These are phyloP conservation scores for Trametes punicea DNA, from an alignment of 768 basidiomycete genomes.

Conservation along the genomic window DNA sequence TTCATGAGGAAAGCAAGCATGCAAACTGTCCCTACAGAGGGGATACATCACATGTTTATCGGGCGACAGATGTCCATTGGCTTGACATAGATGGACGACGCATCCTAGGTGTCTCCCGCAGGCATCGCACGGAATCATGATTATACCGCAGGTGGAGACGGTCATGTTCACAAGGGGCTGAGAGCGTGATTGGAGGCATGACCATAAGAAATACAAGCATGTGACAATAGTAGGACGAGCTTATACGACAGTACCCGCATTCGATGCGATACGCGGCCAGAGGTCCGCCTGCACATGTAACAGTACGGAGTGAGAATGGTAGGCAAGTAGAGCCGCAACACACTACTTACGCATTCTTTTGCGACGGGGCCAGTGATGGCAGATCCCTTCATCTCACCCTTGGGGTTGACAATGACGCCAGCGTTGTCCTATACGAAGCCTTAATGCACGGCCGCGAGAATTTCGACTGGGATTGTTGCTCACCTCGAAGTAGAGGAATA, in stretches of 20 bases:
- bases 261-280: constrained; percentile 99
- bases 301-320: background rate
- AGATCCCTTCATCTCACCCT: constrained; percentile 99
- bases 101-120: no score
- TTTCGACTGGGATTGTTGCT: constrained; percentile 16
- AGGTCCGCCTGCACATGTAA: constrained; percentile 70
- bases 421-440: constrained; percentile 70
- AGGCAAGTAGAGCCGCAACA: background rate
- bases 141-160: background rate
- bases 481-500: constrained; percentile 98
- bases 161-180: constrained; percentile 14
- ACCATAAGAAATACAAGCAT: constrained; percentile 31
- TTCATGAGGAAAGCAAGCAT: no score
- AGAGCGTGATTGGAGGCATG: constrained; percentile 22
- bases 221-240: constrained; percentile 21
- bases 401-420: constrained; percentile 96
- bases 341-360: constrained; percentile 90
- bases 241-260: constrained; percentile 97
- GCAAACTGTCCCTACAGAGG: no score
- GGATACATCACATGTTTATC: no score
- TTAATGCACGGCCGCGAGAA: background rate
- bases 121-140: no score
- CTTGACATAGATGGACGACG: no score
- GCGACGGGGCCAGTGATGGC: constrained; percentile 96
- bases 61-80: no score